phyloP scores from a whole-genome alignment of 1,284 basidiomycete genomes.

The Lentinula novae-zelandiae region DNA sequence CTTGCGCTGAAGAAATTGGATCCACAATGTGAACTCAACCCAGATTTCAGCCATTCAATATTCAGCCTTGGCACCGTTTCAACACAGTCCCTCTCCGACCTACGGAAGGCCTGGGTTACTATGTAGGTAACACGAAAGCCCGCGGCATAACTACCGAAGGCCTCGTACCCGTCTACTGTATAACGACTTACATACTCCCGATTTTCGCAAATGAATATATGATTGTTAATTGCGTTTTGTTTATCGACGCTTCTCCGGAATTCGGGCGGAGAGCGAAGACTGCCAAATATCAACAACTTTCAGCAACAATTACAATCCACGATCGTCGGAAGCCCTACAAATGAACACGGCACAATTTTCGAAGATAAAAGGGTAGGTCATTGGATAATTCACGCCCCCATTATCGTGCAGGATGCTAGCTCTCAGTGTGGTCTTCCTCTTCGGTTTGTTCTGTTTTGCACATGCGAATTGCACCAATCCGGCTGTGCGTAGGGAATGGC shows the following conservation, averaged over 20 bases:
- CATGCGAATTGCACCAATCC: constrained; percentile 17
- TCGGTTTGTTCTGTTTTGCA: not conserved
- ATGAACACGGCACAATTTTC: too few species aligned
- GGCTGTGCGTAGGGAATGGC: constrained; percentile 25
- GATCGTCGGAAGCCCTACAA: not conserved
- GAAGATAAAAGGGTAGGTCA: not conserved
- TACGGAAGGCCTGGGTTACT: too few species aligned
- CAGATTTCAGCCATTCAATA: too few species aligned
- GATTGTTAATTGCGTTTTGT: not conserved
- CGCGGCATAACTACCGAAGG: not conserved
- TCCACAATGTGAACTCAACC: too few species aligned
- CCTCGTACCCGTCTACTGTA: not conserved
- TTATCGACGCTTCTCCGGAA: not conserved
- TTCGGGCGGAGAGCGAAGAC: not conserved
- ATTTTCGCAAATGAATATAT: not conserved
- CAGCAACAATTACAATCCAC: not conserved
- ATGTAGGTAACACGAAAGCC: not conserved
- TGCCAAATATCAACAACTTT: not conserved
- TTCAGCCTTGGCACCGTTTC: too few species aligned
- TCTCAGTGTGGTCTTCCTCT: not conserved
- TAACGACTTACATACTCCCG: not conserved
- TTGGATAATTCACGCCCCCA: not conserved
- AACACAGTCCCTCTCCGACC: too few species aligned
- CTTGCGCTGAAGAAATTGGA: too few species aligned
- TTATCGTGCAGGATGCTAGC: not conserved